Evolutionary conservation across 2,329 filamentous ascomycete species (phyloP).

Genomic region (Sarocladium oryzae): DNA sequence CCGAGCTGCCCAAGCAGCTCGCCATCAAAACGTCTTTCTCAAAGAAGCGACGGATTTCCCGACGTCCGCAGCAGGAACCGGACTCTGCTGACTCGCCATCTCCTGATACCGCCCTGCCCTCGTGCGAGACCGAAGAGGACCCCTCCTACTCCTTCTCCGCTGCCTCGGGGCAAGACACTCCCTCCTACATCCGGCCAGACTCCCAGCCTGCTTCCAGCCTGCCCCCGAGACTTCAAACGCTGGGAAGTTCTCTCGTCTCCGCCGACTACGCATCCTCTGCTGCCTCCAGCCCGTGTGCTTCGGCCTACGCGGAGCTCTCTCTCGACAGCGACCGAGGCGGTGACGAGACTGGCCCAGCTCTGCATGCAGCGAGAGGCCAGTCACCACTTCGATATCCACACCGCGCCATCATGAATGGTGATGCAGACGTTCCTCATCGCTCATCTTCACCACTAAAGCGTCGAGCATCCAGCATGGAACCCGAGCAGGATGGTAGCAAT

Average conservation of each 20-base stretch:
- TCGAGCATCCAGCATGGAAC: conserved; percentile 56
- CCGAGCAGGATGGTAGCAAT: conserved; percentile 35
- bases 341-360: conserved; percentile 37
- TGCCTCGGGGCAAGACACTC: conserved; percentile 30
- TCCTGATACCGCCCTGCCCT: conserved; percentile 43
- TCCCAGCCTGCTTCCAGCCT: conserved; percentile 44
- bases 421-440: conserved; percentile 50
- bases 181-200: conserved; percentile 34
- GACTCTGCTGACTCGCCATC: conserved; percentile 29
- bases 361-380: conserved; percentile 32
- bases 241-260: conserved; percentile 32
- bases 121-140: conserved; percentile 46
- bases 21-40: conserved; percentile 64
- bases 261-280: conserved; percentile 48
- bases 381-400: conserved; percentile 47
- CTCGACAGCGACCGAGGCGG: conserved; percentile 48
- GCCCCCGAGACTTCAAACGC: conserved; percentile 44
- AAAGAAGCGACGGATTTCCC: conserved; percentile 65
- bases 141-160: conserved; percentile 44
- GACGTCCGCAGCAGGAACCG: conserved; percentile 37
- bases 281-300: conserved; percentile 50
- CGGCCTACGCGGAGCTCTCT: conserved; percentile 49
- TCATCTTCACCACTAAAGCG: conserved; percentile 61
- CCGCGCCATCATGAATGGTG: conserved; percentile 53
- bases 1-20: conserved; percentile 61